Conservation (phyloP, 1,139 yeast genomes). For the Blastobotrys proliferans region DNA sequence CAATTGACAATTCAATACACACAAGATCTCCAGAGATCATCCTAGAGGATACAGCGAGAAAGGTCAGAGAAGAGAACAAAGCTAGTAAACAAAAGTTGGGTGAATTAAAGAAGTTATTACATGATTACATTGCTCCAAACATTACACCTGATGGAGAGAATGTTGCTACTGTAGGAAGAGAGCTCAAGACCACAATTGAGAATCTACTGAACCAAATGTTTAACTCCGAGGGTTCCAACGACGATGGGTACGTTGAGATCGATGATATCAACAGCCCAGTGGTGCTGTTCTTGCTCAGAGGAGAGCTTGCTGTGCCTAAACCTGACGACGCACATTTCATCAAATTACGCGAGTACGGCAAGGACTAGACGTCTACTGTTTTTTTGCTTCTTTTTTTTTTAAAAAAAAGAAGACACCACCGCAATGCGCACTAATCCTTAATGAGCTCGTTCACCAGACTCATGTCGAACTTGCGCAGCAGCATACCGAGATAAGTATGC, state of each 20-base stretch:
- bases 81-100: constrained; percentile 9
- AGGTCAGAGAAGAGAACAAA: constrained; percentile 4
- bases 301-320: constrained; percentile 20
- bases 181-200: constrained; percentile 17
- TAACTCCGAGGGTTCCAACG: constrained; percentile 10
- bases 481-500: neutral
- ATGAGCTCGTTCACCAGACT: no score
- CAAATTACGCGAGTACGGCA: constrained; percentile 23
- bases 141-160: constrained; percentile 2
- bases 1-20: constrained; percentile 1
- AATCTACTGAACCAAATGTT: constrained; percentile 23
- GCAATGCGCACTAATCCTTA: no score
- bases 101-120: constrained; percentile 17
- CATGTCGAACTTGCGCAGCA: neutral
- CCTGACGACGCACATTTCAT: constrained; percentile 17
- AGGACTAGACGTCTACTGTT: constrained; percentile 7
- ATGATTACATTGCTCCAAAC: constrained; percentile 15
- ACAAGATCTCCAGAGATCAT: constrained; percentile 16
- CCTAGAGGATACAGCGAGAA: constrained; percentile 8
- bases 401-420: no score
- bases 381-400: no score
- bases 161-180: neutral
- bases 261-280: constrained; percentile 16
- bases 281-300: constrained; percentile 21
- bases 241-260: constrained; percentile 18